Evolutionary conservation across 805 yeast species (phyloP).

Genomic region (Metschnikowia lochheadii): DNA sequence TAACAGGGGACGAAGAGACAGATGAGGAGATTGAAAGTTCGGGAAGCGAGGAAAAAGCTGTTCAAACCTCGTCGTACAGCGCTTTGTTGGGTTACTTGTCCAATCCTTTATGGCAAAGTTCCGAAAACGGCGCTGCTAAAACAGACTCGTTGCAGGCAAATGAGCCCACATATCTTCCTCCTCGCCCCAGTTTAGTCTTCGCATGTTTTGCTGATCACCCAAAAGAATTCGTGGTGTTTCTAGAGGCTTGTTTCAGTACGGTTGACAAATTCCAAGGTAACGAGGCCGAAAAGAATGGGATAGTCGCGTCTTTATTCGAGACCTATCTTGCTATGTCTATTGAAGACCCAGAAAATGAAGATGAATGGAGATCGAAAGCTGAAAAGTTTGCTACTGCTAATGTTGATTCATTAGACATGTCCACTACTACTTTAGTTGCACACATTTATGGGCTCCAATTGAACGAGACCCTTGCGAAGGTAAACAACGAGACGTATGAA

Average conservation of each 20-base stretch:
- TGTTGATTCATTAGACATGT: conserved; percentile 49
- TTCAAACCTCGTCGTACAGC: conserved; percentile 12
- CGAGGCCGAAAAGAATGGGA: conserved; percentile 62
- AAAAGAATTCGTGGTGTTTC: conserved; percentile 81
- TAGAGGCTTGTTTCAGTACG: conserved; percentile 84
- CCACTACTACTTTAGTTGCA: conserved; percentile 52
- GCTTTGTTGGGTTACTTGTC: conserved; percentile 17
- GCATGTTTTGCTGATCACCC: conserved; percentile 84
- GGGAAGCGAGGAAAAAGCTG: conserved; percentile 15
- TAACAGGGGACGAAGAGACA: conserved; percentile 3
- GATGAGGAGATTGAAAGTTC: neutral
- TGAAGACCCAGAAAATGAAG: conserved; percentile 25
- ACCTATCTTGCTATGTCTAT: conserved; percentile 63
- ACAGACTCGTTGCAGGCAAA: neutral
- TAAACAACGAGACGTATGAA: conserved; percentile 40
- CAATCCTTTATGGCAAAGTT: conserved; percentile 5
- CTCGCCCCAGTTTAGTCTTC: conserved; percentile 82
- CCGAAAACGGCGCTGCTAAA: neutral
- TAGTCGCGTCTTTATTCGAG: conserved; percentile 77
- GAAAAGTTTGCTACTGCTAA: conserved; percentile 43
- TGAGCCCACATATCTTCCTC: conserved; percentile 79
- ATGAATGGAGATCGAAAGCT: conserved; percentile 68
- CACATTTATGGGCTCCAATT: conserved; percentile 47
- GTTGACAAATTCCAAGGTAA: conserved; percentile 74
- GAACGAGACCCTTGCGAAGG: conserved; percentile 42